Percentiles rank a stretch among this genome's conserved stretches.
These are phyloP conservation scores for Exidia glandulosa DNA, from an alignment of 768 basidiomycete species.

Conservation along the genomic window DNA sequence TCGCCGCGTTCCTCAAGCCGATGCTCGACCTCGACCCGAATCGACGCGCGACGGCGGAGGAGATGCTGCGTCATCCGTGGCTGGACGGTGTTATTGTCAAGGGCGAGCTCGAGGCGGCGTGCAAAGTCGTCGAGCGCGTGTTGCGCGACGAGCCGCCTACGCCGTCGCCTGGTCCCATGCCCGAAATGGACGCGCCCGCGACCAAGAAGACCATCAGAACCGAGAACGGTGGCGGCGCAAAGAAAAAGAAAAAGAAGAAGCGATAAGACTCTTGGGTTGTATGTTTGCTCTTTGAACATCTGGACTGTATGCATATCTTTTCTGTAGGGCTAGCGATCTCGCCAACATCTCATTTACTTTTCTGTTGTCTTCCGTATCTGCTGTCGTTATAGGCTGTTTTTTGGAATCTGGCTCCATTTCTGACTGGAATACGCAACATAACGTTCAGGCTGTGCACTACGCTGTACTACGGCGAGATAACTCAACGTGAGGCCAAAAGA, in stretches of 20 bases:
- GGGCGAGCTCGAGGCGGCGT: not conserved
- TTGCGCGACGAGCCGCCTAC: not conserved
- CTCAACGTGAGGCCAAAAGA: too few relatives aligned
- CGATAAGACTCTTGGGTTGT: too few relatives aligned
- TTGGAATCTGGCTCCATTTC: too few relatives aligned
- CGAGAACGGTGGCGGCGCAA: not conserved
- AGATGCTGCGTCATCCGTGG: constrained; percentile 1
- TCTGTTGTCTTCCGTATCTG: too few relatives aligned
- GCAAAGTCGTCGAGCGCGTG: not conserved
- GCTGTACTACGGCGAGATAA: too few relatives aligned
- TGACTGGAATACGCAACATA: too few relatives aligned
- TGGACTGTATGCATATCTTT: too few relatives aligned
- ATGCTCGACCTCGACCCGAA: constrained; percentile 2
- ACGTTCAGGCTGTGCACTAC: too few relatives aligned
- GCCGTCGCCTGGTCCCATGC: not conserved
- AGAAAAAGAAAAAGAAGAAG: not conserved
- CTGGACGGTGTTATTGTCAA: not conserved
- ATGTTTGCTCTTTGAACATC: too few relatives aligned
- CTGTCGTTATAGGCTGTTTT: too few relatives aligned
- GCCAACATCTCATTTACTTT: too few relatives aligned
- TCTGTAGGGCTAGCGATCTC: too few relatives aligned
- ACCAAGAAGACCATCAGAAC: not conserved
- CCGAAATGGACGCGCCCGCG: not conserved
- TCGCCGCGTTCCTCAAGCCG: not conserved
- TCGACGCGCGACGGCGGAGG: not conserved